Evolutionary conservation across 1,139 yeast genomes (phyloP).

Genomic region (Hansenula lynferdii): DNA sequence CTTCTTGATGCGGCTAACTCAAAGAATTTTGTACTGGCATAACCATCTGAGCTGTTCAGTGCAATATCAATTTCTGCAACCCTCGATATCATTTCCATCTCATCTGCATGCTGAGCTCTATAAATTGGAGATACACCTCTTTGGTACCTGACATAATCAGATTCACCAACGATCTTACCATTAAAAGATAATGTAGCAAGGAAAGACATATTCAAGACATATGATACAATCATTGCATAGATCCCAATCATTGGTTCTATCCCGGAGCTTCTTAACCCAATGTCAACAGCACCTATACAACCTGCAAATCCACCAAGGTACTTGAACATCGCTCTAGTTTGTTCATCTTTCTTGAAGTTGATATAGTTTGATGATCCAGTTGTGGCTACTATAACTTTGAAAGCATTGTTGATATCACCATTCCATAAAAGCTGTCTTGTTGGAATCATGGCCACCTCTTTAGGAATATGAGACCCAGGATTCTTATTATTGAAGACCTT

Average conservation of each 20-base stretch:
- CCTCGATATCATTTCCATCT: slow-evolving; percentile 60
- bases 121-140: slow-evolving; percentile 61
- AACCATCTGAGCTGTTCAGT: slow-evolving; percentile 41
- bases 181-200: slow-evolving; percentile 53
- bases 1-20: slow-evolving; percentile 20
- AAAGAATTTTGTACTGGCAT: slow-evolving; percentile 28
- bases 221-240: slow-evolving; percentile 55
- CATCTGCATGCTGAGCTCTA: slow-evolving; percentile 66
- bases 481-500: slow-evolving; percentile 33
- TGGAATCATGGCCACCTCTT: slow-evolving; percentile 52
- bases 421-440: slow-evolving; percentile 54
- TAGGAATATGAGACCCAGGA: slow-evolving; percentile 33
- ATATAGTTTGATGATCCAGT: slow-evolving; percentile 53
- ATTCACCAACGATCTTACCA: slow-evolving; percentile 58
- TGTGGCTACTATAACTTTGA: slow-evolving; percentile 55
- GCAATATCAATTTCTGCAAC: slow-evolving; percentile 62
- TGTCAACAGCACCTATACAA: slow-evolving; percentile 26
- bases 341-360: slow-evolving; percentile 25
- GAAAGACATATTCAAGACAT: slow-evolving; percentile 56
- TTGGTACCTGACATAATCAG: slow-evolving; percentile 53
- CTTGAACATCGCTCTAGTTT: slow-evolving; percentile 20
- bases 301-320: slow-evolving; percentile 33
- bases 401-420: slow-evolving; percentile 47
- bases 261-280: slow-evolving; percentile 31
- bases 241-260: slow-evolving; percentile 36